Percentiles rank a stretch among this genome's conserved stretches.
phyloP scores from a whole-genome alignment of 129 eudicot genomes.

The Flaveria trinervia region DNA sequence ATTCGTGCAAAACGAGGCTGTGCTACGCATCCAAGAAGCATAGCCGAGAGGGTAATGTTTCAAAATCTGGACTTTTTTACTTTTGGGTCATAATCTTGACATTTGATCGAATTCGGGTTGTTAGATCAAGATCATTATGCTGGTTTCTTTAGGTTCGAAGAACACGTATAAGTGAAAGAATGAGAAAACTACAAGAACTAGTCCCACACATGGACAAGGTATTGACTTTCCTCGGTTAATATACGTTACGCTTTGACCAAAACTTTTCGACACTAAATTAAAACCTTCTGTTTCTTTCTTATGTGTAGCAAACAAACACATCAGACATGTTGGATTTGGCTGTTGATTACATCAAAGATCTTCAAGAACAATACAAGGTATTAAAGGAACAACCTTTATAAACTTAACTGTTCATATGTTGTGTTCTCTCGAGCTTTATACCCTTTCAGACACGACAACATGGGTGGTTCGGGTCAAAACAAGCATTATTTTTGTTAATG shows the following conservation, averaged over 20 bases:
- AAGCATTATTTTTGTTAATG: neutral
- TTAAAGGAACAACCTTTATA: constrained; percentile 14
- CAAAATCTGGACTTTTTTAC: neutral
- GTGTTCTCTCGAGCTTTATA: neutral
- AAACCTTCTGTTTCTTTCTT: constrained; percentile 10
- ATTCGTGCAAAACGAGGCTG: constrained; percentile 96
- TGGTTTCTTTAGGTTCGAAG: constrained; percentile 67
- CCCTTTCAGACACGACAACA: neutral
- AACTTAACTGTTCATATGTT: neutral
- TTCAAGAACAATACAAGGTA: constrained; percentile 86
- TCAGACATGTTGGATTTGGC: constrained; percentile 98
- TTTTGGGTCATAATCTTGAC: neutral
- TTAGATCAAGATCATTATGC: constrained; percentile 11
- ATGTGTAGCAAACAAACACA: constrained; percentile 90
- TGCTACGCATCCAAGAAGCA: constrained; percentile 98
- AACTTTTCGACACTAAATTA: constrained; percentile 12
- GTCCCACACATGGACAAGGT: constrained; percentile 99
- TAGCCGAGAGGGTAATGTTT: constrained; percentile 91
- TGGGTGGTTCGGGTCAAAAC: neutral
- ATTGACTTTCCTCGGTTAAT: neutral
- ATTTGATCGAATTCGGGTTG: neutral
- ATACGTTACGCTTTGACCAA: neutral
- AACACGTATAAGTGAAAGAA: constrained; percentile 90
- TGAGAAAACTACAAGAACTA: constrained; percentile 93
- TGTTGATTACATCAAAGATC: constrained; percentile 87